These are phyloP conservation scores for Fraxinus floribunda DNA, from an alignment of 305 asterid genomes.

Conservation along the genomic window DNA sequence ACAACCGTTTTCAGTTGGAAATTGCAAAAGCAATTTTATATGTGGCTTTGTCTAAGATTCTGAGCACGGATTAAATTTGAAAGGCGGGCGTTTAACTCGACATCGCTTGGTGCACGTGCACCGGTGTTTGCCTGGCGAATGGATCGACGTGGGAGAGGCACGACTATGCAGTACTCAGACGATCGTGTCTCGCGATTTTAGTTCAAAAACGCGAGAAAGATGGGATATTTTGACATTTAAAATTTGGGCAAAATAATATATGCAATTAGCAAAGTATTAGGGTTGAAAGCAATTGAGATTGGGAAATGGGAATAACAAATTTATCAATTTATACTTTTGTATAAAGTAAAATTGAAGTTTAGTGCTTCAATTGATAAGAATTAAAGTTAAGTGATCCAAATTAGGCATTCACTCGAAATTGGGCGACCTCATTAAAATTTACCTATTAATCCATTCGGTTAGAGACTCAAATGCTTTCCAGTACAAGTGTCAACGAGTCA, in stretches of 20 bases:
- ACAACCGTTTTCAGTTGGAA: conserved; percentile 43
- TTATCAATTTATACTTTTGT: background rate
- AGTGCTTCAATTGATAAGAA: background rate
- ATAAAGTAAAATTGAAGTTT: background rate
- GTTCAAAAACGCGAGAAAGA: background rate
- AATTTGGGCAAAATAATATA: background rate
- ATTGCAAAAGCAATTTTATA: conserved; percentile 1
- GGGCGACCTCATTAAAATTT: background rate
- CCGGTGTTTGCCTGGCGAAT: background rate
- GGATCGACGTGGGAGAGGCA: background rate
- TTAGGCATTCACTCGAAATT: background rate
- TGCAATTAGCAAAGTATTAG: background rate
- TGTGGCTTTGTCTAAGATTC: background rate
- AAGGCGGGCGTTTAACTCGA: conserved; percentile 29
- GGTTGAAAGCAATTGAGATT: background rate
- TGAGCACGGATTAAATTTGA: conserved; percentile 41
- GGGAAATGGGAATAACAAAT: background rate
- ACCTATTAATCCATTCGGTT: background rate
- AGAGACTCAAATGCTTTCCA: background rate
- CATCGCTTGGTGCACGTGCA: background rate
- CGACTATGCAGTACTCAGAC: conserved; percentile 1
- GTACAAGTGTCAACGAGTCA: no score
- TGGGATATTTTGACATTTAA: background rate
- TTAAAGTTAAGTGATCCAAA: background rate
- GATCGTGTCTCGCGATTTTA: background rate